phyloP scores from a whole-genome alignment of 805 yeast genomes.

The Candida golubevii region DNA sequence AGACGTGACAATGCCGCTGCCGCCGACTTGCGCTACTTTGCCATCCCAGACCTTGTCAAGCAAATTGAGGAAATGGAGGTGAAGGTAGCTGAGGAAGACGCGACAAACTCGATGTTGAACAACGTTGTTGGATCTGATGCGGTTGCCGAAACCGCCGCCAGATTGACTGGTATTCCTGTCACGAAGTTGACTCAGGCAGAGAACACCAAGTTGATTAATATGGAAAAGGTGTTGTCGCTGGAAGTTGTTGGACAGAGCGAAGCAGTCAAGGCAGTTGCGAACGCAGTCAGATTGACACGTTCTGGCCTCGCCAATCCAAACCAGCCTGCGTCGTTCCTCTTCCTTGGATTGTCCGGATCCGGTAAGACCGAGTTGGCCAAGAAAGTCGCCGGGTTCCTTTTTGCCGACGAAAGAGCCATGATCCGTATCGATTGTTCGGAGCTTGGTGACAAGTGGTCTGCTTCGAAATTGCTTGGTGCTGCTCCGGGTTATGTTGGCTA shows the following conservation, averaged over 20 bases:
- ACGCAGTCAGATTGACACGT: conserved; percentile 87
- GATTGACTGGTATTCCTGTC: conserved; percentile 96
- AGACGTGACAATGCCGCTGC: conserved; percentile 91
- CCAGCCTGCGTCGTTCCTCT: conserved; percentile 93
- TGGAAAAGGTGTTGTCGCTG: conserved; percentile 81
- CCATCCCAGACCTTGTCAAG: conserved; percentile 85
- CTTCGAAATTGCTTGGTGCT: conserved; percentile 91
- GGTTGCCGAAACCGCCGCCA: conserved; percentile 95
- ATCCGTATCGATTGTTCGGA: conserved; percentile 98
- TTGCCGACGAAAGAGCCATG: conserved; percentile 95
- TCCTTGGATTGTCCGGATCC: conserved; percentile 93
- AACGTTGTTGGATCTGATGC: conserved; percentile 88
- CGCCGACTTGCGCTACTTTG: conserved; percentile 95
- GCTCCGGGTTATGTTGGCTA: conserved; percentile 95
- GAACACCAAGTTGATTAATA: conserved; percentile 85
- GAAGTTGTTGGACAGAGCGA: conserved; percentile 94
- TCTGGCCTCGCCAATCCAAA: conserved; percentile 95
- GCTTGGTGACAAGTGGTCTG: conserved; percentile 90
- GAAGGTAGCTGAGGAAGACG: conserved; percentile 73
- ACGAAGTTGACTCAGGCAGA: conserved; percentile 92
- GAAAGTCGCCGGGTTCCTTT: conserved; percentile 92
- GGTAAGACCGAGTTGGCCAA: conserved; percentile 98
- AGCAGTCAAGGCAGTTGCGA: conserved; percentile 94
- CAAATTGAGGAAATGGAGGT: conserved; percentile 73
- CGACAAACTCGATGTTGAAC: conserved; percentile 63